A percentile compares a stretch with the other conserved stretches of the same genome.
Evolutionary conservation across 2,329 filamentous ascomycete genomes (phyloP).

Genomic region (Stagonosporopsis rhizophila): DNA sequence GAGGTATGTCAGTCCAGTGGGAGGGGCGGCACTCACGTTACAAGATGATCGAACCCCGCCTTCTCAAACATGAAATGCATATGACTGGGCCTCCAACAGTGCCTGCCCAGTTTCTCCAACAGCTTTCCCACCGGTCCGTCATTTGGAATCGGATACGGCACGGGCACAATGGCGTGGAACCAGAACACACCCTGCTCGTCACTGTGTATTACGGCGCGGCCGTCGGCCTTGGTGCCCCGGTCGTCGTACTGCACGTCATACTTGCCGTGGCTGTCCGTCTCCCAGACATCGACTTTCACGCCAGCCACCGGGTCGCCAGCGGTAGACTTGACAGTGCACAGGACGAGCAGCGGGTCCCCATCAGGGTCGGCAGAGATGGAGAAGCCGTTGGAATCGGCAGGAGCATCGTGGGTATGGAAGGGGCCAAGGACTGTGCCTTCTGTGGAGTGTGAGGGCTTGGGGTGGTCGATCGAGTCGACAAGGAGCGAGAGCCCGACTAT

Average conservation of each 20-base stretch:
- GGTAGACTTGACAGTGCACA: slow-evolving; percentile 75
- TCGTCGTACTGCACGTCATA: slow-evolving; percentile 82
- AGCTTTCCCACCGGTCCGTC: slow-evolving; percentile 72
- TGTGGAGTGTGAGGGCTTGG: slow-evolving; percentile 72
- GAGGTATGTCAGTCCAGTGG: background rate
- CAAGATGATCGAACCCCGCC: slow-evolving; percentile 68
- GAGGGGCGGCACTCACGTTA: slow-evolving; percentile 68
- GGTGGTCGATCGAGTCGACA: slow-evolving; percentile 83
- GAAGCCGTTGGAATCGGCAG: slow-evolving; percentile 62
- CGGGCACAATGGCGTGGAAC: slow-evolving; percentile 85
- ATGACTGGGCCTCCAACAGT: slow-evolving; percentile 49
- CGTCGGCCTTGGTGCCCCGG: slow-evolving; percentile 67
- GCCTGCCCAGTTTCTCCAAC: slow-evolving; percentile 37
- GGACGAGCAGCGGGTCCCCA: slow-evolving; percentile 73
- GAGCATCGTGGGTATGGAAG: slow-evolving; percentile 82
- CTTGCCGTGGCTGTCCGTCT: slow-evolving; percentile 79
- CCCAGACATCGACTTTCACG: slow-evolving; percentile 83
- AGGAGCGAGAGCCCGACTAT: slow-evolving; percentile 79
- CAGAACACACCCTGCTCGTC: slow-evolving; percentile 79
- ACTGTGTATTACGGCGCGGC: slow-evolving; percentile 72
- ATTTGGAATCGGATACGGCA: slow-evolving; percentile 83
- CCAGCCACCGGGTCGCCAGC: slow-evolving; percentile 66
- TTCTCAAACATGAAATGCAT: slow-evolving; percentile 70
- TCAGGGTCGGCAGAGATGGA: slow-evolving; percentile 72
- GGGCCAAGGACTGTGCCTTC: slow-evolving; percentile 83